These are phyloP conservation scores for Hypoxylon sp. DNA, from an alignment of 2,329 filamentous ascomycete species.

Conservation along the genomic window DNA sequence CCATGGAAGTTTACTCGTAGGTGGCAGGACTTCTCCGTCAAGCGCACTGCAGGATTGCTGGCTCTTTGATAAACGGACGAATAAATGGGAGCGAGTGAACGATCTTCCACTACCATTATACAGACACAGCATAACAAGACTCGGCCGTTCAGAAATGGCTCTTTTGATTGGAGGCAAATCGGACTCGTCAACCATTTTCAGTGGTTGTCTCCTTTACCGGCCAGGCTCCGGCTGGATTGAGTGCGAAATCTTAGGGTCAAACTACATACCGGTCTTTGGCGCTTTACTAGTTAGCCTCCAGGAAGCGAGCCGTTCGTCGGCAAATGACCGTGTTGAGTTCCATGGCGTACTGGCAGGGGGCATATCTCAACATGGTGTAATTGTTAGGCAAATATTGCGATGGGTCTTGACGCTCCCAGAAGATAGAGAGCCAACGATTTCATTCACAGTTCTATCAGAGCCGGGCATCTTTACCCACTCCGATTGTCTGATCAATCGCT, in stretches of 20 bases:
- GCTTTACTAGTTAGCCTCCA: slow-evolving; percentile 57
- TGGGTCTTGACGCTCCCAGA: slow-evolving; percentile 68
- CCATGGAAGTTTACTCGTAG: slow-evolving; percentile 75
- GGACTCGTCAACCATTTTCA: slow-evolving; percentile 63
- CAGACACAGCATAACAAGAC: slow-evolving; percentile 76
- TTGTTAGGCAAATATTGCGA: slow-evolving; percentile 74
- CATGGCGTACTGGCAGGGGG: slow-evolving; percentile 80
- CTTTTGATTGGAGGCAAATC: slow-evolving; percentile 76
- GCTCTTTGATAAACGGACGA: slow-evolving; percentile 71
- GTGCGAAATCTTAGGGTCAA: slow-evolving; percentile 58
- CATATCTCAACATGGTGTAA: slow-evolving; percentile 73
- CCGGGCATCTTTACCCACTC: slow-evolving; percentile 30
- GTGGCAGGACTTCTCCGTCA: slow-evolving; percentile 84
- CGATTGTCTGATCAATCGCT: slow-evolving; percentile 54
- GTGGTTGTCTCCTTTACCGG: slow-evolving; percentile 68
- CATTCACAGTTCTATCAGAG: slow-evolving; percentile 46
- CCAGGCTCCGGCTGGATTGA: slow-evolving; percentile 63
- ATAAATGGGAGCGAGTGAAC: slow-evolving; percentile 74
- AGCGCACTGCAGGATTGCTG: slow-evolving; percentile 81
- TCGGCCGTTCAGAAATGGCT: slow-evolving; percentile 65
- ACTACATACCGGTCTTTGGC: slow-evolving; percentile 61
- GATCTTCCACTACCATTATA: slow-evolving; percentile 80
- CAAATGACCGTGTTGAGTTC: slow-evolving; percentile 55
- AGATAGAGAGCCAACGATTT: slow-evolving; percentile 52
- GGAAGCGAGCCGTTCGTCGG: slow-evolving; percentile 46